phyloP scores from a whole-genome alignment of 2,329 filamentous ascomycete species.

The Thermothelomyces thermophilus region DNA sequence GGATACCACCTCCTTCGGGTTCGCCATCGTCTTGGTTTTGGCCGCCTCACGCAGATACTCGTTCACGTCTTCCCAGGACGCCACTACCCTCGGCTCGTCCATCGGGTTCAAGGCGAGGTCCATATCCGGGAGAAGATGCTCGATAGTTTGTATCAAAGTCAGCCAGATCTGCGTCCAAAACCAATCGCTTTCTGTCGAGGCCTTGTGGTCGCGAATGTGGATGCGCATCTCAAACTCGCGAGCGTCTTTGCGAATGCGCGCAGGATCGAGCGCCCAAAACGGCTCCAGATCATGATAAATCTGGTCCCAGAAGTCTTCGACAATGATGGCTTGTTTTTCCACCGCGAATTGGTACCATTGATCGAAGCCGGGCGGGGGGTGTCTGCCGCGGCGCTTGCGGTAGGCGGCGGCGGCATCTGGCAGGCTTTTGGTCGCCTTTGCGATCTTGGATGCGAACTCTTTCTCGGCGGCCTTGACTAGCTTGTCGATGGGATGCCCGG shows the following conservation, averaged over 20 bases:
- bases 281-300: conserved; percentile 57
- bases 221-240: conserved; percentile 56
- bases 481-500: conserved; percentile 44
- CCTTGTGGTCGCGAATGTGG: conserved; percentile 47
- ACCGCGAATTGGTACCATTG: conserved; percentile 51
- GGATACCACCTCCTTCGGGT: conserved; percentile 38
- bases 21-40: conserved; percentile 38
- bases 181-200: conserved; percentile 46
- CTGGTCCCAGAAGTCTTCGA: conserved; percentile 59
- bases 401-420: conserved; percentile 49
- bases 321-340: conserved; percentile 46
- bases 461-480: conserved; percentile 42
- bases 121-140: conserved; percentile 56
- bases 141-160: conserved; percentile 46
- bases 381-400: conserved; percentile 48
- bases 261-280: conserved; percentile 46
- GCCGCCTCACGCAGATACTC: conserved; percentile 47
- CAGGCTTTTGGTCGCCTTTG: conserved; percentile 42
- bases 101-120: conserved; percentile 60
- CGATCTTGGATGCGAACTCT: conserved; percentile 37
- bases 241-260: conserved; percentile 44
- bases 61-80: conserved; percentile 56
- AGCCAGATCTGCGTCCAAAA: conserved; percentile 54
- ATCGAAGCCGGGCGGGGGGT: conserved; percentile 59
- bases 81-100: conserved; percentile 60